Evolutionary conservation across 768 basidiomycete species (phyloP).

Genomic region (Brasilioporus rufonigricans): DNA sequence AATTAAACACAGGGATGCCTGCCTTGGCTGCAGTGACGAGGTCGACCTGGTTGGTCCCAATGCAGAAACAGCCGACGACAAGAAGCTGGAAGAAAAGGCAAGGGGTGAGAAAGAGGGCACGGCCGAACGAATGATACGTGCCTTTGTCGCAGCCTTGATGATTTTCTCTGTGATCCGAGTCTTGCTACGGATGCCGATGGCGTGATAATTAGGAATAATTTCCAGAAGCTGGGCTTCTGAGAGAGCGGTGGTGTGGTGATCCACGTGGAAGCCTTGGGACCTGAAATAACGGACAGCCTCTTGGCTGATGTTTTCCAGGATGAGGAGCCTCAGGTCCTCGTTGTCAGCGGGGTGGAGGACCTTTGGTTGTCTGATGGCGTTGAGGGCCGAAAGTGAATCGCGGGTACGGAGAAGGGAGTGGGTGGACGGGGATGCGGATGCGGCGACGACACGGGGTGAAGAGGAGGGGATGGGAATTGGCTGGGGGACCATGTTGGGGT

Average conservation of each 20-base stretch:
- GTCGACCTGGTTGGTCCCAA: conserved; percentile 98
- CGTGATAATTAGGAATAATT: conserved; percentile 83
- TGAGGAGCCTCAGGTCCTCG: conserved; percentile 73
- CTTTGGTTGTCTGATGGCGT: conserved; percentile 53
- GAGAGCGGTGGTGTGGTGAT: conserved; percentile 82
- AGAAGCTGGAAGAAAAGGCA: conserved; percentile 59
- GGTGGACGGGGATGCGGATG: conserved; percentile 53
- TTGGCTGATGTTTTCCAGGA: conserved; percentile 94
- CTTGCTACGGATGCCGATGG: conserved; percentile 95
- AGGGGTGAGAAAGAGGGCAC: not conserved
- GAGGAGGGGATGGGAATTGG: conserved; percentile 44
- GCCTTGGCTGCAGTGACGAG: conserved; percentile 76
- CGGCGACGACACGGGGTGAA: conserved; percentile 37
- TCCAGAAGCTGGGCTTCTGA: conserved; percentile 91
- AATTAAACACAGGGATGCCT: conserved; percentile 98
- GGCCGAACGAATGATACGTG: conserved; percentile 30
- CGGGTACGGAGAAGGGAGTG: conserved; percentile 38
- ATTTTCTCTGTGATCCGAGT: conserved; percentile 93
- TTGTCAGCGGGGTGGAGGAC: conserved; percentile 83
- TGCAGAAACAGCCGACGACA: conserved; percentile 98
- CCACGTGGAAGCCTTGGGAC: conserved; percentile 86
- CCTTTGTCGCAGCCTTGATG: conserved; percentile 84
- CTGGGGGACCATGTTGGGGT: conserved; percentile 39
- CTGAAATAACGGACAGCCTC: conserved; percentile 82
- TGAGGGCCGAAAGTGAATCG: conserved; percentile 33